phyloP scores from a whole-genome alignment of 2,329 filamentous ascomycete genomes.

The Fusarium musae region DNA sequence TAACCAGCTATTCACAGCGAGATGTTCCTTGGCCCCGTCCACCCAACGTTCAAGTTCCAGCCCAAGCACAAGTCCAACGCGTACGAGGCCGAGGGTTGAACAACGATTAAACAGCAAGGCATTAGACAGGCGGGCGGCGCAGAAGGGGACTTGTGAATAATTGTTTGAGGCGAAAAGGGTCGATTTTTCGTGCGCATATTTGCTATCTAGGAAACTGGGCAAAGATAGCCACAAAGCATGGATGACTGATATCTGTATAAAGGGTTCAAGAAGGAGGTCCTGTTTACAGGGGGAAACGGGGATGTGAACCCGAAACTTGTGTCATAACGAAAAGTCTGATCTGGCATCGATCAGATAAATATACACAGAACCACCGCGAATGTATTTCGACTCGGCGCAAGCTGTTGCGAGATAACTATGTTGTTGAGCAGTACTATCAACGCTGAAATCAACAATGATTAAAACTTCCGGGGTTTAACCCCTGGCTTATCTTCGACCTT shows the following conservation, averaged over 20 bases:
- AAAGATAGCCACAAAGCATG: not conserved
- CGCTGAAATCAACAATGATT: not conserved
- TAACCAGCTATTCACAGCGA: conserved; percentile 68
- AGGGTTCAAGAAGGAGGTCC: too few species aligned
- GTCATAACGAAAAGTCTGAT: not conserved
- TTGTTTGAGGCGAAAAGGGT: not conserved
- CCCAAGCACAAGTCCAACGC: conserved; percentile 98
- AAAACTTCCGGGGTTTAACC: not conserved
- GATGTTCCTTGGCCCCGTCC: conserved; percentile 95
- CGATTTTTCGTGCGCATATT: conserved; percentile 8
- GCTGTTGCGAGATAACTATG: too few species aligned
- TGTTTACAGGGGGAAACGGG: not conserved
- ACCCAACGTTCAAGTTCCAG: conserved; percentile 91
- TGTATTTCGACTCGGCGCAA: not conserved
- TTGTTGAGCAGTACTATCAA: not conserved
- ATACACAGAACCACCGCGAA: not conserved
- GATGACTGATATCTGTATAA: not conserved
- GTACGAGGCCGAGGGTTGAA: conserved; percentile 80
- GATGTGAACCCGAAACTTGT: not conserved
- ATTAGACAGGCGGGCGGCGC: not conserved
- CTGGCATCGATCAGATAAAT: not conserved
- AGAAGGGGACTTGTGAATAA: not conserved
- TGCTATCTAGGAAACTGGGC: not conserved
- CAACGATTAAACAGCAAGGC: conserved; percentile 45
- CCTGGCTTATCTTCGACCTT: not conserved